Conservation (phyloP, 805 yeast species). For the Myxozyma melibiosi region DNA sequence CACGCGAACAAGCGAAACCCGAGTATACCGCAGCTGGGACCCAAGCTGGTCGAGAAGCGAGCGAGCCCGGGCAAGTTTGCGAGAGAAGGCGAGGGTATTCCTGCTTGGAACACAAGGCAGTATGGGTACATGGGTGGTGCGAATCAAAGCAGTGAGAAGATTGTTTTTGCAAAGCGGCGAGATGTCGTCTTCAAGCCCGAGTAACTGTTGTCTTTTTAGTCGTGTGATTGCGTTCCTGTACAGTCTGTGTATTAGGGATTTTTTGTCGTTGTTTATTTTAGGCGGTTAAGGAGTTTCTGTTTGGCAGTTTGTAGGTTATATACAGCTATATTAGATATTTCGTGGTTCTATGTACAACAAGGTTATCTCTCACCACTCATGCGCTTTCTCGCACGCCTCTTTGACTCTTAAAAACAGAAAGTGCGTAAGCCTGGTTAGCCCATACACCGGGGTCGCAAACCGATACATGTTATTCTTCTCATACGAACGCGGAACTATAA, state of each 20-base stretch:
- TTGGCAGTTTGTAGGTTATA: too few species aligned
- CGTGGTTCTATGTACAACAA: background rate
- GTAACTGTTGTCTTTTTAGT: background rate
- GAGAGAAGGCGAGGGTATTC: slow-evolving; percentile 54
- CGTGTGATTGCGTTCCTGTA: background rate
- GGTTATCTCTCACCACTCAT: too few species aligned
- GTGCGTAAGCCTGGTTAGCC: slow-evolving; percentile 58
- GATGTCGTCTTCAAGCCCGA: slow-evolving; percentile 44
- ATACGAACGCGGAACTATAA: slow-evolving; percentile 57
- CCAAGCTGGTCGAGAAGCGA: slow-evolving; percentile 53
- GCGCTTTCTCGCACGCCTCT: slow-evolving; percentile 38
- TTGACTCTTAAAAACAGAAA: slow-evolving; percentile 49
- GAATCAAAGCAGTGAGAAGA: slow-evolving; percentile 52
- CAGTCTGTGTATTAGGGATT: background rate
- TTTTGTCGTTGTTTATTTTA: background rate
- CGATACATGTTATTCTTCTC: slow-evolving; percentile 64
- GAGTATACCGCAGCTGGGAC: slow-evolving; percentile 58
- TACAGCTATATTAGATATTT: background rate
- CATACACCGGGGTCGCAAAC: slow-evolving; percentile 49
- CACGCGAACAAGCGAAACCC: slow-evolving; percentile 61
- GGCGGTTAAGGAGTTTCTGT: too few species aligned
- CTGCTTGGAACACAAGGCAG: slow-evolving; percentile 60
- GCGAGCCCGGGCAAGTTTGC: slow-evolving; percentile 52
- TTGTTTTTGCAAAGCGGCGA: slow-evolving; percentile 57
- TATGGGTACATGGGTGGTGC: slow-evolving; percentile 61